A percentile compares a stretch with the other conserved stretches of the same genome.
Evolutionary conservation across 192 early-diverging fungal genomes (phyloP).

Genomic region (Gonapodya prolifera): DNA sequence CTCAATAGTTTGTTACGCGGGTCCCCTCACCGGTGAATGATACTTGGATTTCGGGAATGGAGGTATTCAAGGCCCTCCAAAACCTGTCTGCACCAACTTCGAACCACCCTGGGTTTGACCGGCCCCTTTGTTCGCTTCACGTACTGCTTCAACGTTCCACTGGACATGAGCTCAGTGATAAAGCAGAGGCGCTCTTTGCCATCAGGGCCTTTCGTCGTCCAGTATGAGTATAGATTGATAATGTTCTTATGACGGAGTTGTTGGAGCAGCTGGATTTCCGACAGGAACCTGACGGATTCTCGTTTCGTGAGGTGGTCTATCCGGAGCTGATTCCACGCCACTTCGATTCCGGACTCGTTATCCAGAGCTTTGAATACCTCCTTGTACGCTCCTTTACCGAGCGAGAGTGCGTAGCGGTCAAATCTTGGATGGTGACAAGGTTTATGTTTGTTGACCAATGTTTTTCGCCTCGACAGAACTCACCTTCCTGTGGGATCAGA

Average conservation of each 20-base stretch:
- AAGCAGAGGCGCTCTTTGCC: slow-evolving; percentile 60
- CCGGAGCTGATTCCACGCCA: slow-evolving; percentile 78
- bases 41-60: slow-evolving; percentile 62
- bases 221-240: slow-evolving; percentile 60
- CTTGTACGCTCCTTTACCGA: slow-evolving; percentile 80
- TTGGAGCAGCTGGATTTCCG: slow-evolving; percentile 72
- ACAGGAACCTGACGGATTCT: slow-evolving; percentile 54
- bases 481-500: not conserved
- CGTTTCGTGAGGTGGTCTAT: slow-evolving; percentile 45
- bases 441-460: not conserved
- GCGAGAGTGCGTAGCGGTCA: slow-evolving; percentile 36
- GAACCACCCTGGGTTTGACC: slow-evolving; percentile 59
- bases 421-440: slow-evolving; percentile 28
- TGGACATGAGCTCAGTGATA: slow-evolving; percentile 84
- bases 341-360: slow-evolving; percentile 77
- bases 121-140: slow-evolving; percentile 56
- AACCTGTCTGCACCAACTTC: slow-evolving; percentile 71
- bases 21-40: slow-evolving; percentile 64
- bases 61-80: slow-evolving; percentile 66
- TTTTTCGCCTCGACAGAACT: not conserved
- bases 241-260: slow-evolving; percentile 68
- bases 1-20: slow-evolving; percentile 25
- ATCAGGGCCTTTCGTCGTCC: slow-evolving; percentile 40
- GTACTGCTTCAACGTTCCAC: slow-evolving; percentile 68
- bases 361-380: slow-evolving; percentile 79